Conservation (phyloP, 345 rosid species). For the Lenwebbia sp. region DNA sequence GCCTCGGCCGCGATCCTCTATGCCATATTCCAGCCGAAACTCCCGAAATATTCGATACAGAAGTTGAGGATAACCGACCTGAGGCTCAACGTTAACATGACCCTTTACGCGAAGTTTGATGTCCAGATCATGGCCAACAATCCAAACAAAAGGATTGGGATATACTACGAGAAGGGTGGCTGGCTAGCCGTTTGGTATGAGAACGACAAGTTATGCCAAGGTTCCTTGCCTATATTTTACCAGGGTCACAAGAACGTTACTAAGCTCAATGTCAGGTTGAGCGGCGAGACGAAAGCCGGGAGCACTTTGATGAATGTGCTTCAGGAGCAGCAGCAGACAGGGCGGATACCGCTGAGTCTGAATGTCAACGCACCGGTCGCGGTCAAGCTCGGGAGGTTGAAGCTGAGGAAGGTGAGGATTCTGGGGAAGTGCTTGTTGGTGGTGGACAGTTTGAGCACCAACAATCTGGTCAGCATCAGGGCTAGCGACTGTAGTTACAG, state of each 20-base stretch:
- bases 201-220: conserved; percentile 43
- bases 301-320: conserved; percentile 53
- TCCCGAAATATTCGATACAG: conserved; percentile 53
- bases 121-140: conserved; percentile 66
- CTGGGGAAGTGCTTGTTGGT: conserved; percentile 59
- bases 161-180: conserved; percentile 64
- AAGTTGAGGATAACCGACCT: conserved; percentile 46
- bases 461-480: conserved; percentile 41
- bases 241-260: conserved; percentile 65
- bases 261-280: conserved; percentile 36
- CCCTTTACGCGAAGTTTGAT: conserved; percentile 47
- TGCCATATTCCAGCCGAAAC: conserved; percentile 52
- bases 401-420: conserved; percentile 48
- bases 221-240: conserved; percentile 62
- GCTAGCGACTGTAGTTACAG: conserved; percentile 56
- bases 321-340: conserved; percentile 66
- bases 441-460: conserved; percentile 58
- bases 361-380: conserved; percentile 55
- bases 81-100: conserved; percentile 45
- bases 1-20: conserved; percentile 35
- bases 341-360: conserved; percentile 58
- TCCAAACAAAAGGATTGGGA: conserved; percentile 66
- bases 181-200: conserved; percentile 50
- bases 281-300: conserved; percentile 39
- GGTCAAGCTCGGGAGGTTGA: conserved; percentile 51